phyloP scores from a whole-genome alignment of 169 alveolate genomes.

The Plasmodium billcollinsi region DNA sequence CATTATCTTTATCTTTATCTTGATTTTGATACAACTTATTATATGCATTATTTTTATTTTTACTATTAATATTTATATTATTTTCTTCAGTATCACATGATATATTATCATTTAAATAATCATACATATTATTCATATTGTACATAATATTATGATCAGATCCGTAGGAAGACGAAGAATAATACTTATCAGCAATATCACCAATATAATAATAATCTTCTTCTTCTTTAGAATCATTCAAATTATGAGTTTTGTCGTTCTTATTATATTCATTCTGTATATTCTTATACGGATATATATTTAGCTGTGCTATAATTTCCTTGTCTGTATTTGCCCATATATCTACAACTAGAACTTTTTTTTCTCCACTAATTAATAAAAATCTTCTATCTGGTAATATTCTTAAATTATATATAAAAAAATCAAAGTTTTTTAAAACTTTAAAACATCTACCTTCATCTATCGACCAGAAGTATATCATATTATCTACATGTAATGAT shows the following conservation, averaged over 20 bases:
- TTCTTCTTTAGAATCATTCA: background rate
- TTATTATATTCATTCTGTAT: background rate
- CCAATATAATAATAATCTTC: slow-evolving; percentile 22
- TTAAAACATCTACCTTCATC: slow-evolving; percentile 76
- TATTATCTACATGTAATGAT: slow-evolving; percentile 54
- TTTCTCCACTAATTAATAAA: slow-evolving; percentile 31
- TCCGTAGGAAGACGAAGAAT: slow-evolving; percentile 36
- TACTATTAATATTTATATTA: too few relatives aligned
- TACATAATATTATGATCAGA: background rate
- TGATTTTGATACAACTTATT: too few relatives aligned
- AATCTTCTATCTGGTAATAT: slow-evolving; percentile 73
- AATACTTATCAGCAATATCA: slow-evolving; percentile 7
- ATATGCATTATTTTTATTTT: too few relatives aligned
- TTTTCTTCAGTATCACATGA: too few relatives aligned
- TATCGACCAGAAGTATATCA: slow-evolving; percentile 64
- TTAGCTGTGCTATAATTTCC: slow-evolving; percentile 42
- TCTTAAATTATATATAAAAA: slow-evolving; percentile 48
- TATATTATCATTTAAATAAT: too few relatives aligned
- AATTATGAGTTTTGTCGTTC: background rate
- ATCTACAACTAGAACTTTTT: slow-evolving; percentile 38
- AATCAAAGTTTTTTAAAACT: slow-evolving; percentile 48
- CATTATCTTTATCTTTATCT: background rate
- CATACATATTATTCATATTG: too few relatives aligned
- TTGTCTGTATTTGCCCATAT: slow-evolving; percentile 54
- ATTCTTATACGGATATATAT: slow-evolving; percentile 4